Evolutionary conservation across 2,329 filamentous ascomycete genomes (phyloP), one percentile per base, ranked within the genome.

Genomic region (Zasmidium angulare): DNA sequence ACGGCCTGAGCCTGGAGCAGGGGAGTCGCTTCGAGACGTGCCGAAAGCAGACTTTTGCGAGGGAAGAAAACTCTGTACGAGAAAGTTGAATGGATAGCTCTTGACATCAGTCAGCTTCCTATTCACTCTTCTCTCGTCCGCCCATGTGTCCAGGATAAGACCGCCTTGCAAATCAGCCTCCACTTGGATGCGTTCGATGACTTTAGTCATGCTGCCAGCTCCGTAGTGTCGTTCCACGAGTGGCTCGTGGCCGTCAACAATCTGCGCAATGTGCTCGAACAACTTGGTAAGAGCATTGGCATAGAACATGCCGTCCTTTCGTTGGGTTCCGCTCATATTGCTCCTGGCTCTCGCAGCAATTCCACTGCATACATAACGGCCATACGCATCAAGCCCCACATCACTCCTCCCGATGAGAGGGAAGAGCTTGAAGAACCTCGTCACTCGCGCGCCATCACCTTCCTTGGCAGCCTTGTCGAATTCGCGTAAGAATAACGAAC

Each of bases 231-330:
- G 86, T 78, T 98, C 93, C 1, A 99, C 93, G 9, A 99, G 81
- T 0, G 87, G 87, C 29, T 93, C 91, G 72, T 99, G 95, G 1
- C 90, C 88, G 69, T 98, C 93, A 21, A 99, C 88, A 65, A 99
- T 97, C 72, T 96, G 91, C 1, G 95, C 93, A 74, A 99, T 96
- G 75, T 99, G 93, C 75, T 98, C 93, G 72, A 99, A 99, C 50
- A 99, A 78, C 72, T 91, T 93, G 3, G 93, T 96, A 63, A 99
- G 79, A 1, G 91, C 89, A 74, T 89, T 93, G 46, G 90, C 93
- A 73, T 96, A 98, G 79, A 97, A 96, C 78, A 93, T 90, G 2
- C 87, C 88, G 61, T 96, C 93, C 69, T 86, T 89, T 53, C 80
- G 78, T 65, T 86, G 85, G 10, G 79, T 79, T 2, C 80, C 82